Base-by-base conservation (phyloP, 192 early-diverging fungal genomes). In the Mortierella alpina region DNA sequence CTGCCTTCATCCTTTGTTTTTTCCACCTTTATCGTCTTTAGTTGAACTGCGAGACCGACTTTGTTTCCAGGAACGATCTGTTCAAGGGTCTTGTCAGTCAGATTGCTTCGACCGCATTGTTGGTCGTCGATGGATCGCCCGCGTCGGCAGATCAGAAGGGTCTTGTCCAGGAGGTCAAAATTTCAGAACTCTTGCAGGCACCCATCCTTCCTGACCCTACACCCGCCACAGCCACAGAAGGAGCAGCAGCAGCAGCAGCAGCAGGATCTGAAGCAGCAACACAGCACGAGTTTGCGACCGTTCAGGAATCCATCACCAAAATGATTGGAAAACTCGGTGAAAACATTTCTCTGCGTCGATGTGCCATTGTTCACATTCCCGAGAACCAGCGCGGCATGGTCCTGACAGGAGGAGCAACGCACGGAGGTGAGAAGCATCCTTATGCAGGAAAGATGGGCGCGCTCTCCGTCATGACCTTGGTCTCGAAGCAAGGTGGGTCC, bases 21-120 rank as follows among this genome's bases (percentile, higher is more conserved):
- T n/a, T n/a, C n/a, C n/a, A n/a, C n/a, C 11, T 61, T 61, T 1
- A 31, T 31, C 31, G 31, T 79, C 84, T 15, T 8, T 88, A 95
- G 89, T 68, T 96, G 22, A 96, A 95, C 83, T 96, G 94, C 68
- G 97, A 99, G 82, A 97, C 97, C 0, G 97, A 99, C 79, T 99
- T 99, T 90, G 97, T 99, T 7, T 94, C 95, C 8, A 89, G 94
- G 64, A 94, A 93, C 72, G 82, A 79, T 39, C 77, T 91, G 56
- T 98, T 98, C 87, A 88, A 91, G 44, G 84, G 90, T 42, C 86
- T 96, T 49, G 94, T 91, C 17, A 77, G 82, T 17, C 87, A 84
- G 60, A 85, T 92, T 63, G 89, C 86, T 5, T 77, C 88, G 0
- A 90, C 90, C 4, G 86, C 89, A 15, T 66, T 89, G 11, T 68